Conservation (phyloP, 2,329 filamentous ascomycete species). For the Colletotrichum aenigma region DNA sequence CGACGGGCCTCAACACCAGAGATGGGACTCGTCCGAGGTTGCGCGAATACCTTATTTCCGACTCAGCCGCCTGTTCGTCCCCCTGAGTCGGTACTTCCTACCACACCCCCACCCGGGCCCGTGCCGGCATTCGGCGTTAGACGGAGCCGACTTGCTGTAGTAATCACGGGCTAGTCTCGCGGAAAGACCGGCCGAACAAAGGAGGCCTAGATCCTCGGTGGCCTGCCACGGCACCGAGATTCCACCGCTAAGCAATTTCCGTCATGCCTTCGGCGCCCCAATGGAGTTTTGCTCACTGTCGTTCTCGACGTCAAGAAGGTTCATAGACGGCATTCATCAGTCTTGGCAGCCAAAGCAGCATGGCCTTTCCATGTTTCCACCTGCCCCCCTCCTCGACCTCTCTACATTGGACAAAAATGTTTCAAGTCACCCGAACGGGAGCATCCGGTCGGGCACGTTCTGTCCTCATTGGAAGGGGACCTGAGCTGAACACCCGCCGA, state of each 20-base stretch:
- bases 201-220: background rate
- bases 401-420: conserved; percentile 2
- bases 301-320: background rate
- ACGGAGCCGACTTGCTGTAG: background rate
- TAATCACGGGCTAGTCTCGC: background rate
- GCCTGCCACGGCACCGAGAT: background rate
- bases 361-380: background rate
- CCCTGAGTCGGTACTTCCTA: background rate
- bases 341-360: conserved; percentile 9
- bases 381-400: background rate
- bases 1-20: background rate
- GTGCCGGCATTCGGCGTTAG: conserved; percentile 2
- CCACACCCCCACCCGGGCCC: background rate
- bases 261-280: background rate
- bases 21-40: conserved; percentile 17
- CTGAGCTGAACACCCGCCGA: background rate
- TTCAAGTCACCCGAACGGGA: conserved; percentile 13
- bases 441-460: background rate
- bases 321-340: background rate
- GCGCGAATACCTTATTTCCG: conserved; percentile 14
- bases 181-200: background rate
- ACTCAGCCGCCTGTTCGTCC: background rate
- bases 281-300: background rate
- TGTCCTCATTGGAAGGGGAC: background rate
- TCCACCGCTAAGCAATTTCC: background rate